phyloP scores from a whole-genome alignment of 1,284 basidiomycete genomes.

The Sporisorium reilianum region DNA sequence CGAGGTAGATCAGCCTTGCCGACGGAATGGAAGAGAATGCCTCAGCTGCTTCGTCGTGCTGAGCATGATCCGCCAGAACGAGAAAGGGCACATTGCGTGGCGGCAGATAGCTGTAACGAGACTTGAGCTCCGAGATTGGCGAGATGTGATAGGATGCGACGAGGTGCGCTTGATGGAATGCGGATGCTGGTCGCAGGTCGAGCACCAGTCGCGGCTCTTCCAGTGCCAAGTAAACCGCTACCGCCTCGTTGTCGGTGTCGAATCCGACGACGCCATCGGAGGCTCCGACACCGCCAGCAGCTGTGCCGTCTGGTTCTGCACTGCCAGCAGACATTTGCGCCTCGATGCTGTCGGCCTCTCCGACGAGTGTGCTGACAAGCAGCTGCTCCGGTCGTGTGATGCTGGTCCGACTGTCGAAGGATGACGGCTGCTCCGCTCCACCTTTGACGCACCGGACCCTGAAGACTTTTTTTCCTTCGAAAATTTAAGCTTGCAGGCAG shows the following conservation, averaged over 20 bases:
- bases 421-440: neutral
- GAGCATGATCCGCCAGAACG: slow-evolving; percentile 19
- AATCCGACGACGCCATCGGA: neutral
- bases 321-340: neutral
- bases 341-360: neutral
- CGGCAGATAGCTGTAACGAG: slow-evolving; percentile 48
- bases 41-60: slow-evolving; percentile 17
- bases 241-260: neutral
- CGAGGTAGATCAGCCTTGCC: slow-evolving; percentile 23
- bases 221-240: slow-evolving; percentile 21
- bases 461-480: neutral
- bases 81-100: slow-evolving; percentile 32
- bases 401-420: neutral
- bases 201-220: slow-evolving; percentile 34
- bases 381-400: neutral
- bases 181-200: slow-evolving; percentile 25
- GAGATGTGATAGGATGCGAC: slow-evolving; percentile 32
- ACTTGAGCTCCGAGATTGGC: slow-evolving; percentile 32
- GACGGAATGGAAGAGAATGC: slow-evolving; percentile 19
- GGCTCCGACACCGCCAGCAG: neutral
- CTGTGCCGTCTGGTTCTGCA: neutral
- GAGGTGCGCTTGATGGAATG: slow-evolving; percentile 37
- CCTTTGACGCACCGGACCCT: no score
- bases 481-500: slow-evolving; percentile 1
- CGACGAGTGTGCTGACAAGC: neutral